Evolutionary conservation across 495 filamentous ascomycete species (phyloP).

Genomic region (Monascus purpureus): DNA sequence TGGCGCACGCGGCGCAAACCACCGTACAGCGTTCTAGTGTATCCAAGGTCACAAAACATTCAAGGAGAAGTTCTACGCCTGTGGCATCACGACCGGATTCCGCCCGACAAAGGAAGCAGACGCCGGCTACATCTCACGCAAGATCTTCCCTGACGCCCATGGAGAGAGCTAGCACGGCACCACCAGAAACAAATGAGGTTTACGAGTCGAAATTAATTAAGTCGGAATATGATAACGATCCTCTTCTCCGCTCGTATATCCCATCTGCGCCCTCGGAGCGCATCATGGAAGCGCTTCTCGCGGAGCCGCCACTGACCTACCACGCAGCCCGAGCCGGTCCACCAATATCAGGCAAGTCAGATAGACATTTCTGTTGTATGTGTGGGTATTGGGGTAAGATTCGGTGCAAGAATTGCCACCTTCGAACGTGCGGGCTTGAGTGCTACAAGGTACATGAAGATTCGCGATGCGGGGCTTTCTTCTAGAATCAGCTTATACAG

Average conservation of each 20-base stretch:
- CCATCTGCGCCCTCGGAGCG: constrained; percentile 51
- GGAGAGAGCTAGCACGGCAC: not conserved
- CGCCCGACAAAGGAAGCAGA: constrained; percentile 7
- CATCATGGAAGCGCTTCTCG: constrained; percentile 52
- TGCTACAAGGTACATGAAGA: constrained; percentile 71
- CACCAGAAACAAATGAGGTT: not conserved
- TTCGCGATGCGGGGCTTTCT: constrained; percentile 58
- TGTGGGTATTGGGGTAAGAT: constrained; percentile 90
- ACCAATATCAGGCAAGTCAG: constrained; percentile 37
- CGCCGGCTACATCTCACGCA: constrained; percentile 6
- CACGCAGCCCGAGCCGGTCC: constrained; percentile 55
- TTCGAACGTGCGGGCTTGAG: constrained; percentile 65
- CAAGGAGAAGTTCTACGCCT: constrained; percentile 23
- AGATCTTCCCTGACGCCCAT: not conserved
- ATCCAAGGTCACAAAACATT: constrained; percentile 12
- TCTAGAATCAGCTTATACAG: constrained; percentile 14
- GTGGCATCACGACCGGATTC: constrained; percentile 9
- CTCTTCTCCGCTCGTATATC: constrained; percentile 46
- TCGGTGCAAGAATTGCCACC: constrained; percentile 71
- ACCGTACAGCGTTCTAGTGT: constrained; percentile 4
- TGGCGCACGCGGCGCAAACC: constrained; percentile 30
- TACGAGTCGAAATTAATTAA: constrained; percentile 18
- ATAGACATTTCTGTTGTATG: constrained; percentile 66
- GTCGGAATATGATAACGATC: constrained; percentile 41
- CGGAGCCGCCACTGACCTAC: constrained; percentile 66